A percentile compares a stretch with the other conserved stretches of the same genome.
phyloP scores from a whole-genome alignment of 768 basidiomycete species.

The Phylloporus arenicola region DNA sequence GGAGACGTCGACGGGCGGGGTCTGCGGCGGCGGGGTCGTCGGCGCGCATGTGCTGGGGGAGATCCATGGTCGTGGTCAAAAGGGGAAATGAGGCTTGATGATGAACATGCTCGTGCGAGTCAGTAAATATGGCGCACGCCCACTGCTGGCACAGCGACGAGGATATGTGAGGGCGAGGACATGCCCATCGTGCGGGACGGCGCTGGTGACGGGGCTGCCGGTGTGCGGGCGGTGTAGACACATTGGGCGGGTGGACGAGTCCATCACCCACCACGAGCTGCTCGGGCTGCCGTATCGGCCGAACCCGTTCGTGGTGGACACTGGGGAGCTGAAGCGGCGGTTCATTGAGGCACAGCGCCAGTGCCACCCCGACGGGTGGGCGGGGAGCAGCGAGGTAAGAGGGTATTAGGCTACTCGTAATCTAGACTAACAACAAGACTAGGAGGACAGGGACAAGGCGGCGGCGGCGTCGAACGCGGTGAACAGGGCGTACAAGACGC shows the following conservation, averaged over 20 bases:
- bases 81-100: conserved; percentile 3
- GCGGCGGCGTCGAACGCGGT: conserved; percentile 57
- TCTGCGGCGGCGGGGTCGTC: conserved; percentile 42
- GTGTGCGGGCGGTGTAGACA: conserved; percentile 71
- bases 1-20: conserved; percentile 43
- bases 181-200: conserved; percentile 62
- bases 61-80: conserved; percentile 17
- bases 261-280: conserved; percentile 60
- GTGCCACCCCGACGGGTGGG: conserved; percentile 87
- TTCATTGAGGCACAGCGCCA: conserved; percentile 70
- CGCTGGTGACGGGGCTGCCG: conserved; percentile 60
- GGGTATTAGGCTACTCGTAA: conserved; percentile 1
- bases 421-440: conserved; percentile 6
- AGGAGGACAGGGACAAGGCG: conserved; percentile 24
- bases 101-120: conserved; percentile 16
- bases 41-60: conserved; percentile 35
- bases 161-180: conserved; percentile 10
- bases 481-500: conserved; percentile 77
- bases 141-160: conserved; percentile 12
- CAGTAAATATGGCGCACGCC: conserved; percentile 6
- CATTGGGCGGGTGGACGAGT: conserved; percentile 53
- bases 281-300: conserved; percentile 57
- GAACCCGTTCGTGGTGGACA: conserved; percentile 70
- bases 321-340: conserved; percentile 49
- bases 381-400: conserved; percentile 54